Percentiles rank a stretch among this genome's conserved stretches.
Evolutionary conservation across 2,329 filamentous ascomycete genomes (phyloP).

Genomic region (Cercospora sp.): DNA sequence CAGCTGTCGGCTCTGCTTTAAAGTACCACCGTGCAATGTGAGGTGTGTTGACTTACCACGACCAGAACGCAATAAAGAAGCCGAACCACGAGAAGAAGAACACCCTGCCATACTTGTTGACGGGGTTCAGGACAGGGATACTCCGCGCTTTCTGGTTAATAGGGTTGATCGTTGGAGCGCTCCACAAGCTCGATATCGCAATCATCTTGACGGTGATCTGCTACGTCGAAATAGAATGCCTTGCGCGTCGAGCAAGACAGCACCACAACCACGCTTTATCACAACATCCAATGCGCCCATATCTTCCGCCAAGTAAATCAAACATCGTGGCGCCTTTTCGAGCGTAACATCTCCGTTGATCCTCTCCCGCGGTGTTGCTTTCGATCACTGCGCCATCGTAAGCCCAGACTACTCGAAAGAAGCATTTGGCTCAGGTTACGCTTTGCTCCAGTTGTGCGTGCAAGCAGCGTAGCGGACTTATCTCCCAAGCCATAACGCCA

Average conservation of each 20-base stretch:
- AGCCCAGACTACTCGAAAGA: conserved; percentile 3
- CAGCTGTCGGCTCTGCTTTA: not conserved
- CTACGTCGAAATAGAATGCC: not conserved
- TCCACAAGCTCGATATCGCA: conserved; percentile 39
- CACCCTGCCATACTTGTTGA: conserved; percentile 77
- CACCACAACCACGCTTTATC: not conserved
- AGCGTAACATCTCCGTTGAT: not conserved
- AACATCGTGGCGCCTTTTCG: not conserved
- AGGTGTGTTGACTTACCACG: conserved; percentile 64
- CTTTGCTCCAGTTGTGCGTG: not conserved
- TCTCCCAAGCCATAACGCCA: conserved; percentile 14
- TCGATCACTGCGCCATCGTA: not conserved
- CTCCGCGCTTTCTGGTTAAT: conserved; percentile 79
- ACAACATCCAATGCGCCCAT: not conserved
- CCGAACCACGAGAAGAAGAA: conserved; percentile 88
- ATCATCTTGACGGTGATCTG: conserved; percentile 5
- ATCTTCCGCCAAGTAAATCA: not conserved
- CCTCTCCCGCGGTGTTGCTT: not conserved
- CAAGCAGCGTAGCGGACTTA: conserved; percentile 3
- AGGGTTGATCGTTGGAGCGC: conserved; percentile 73
- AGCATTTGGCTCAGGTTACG: not conserved
- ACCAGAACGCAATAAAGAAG: conserved; percentile 84
- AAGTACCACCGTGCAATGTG: no score
- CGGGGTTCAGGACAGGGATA: conserved; percentile 74
- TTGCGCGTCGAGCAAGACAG: not conserved